phyloP scores from a whole-genome alignment of 768 basidiomycete species.

The Termitomyces eurrhizus region DNA sequence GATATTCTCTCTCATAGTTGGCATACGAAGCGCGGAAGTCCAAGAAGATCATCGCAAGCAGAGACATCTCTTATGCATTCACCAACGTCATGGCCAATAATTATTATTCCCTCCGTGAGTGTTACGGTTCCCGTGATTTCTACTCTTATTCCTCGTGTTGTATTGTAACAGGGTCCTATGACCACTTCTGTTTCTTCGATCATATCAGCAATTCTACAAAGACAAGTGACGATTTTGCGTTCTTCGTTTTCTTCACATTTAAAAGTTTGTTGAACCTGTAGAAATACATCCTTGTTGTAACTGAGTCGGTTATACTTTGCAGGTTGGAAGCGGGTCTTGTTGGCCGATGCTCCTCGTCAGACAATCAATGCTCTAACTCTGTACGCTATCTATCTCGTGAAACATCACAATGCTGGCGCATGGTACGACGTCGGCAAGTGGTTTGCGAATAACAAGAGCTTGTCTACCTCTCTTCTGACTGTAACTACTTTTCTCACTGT shows the following conservation, averaged over 20 bases:
- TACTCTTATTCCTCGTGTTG: slow-evolving; percentile 9
- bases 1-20: slow-evolving; percentile 41
- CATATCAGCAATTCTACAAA: slow-evolving; percentile 96
- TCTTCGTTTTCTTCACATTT: slow-evolving; percentile 99
- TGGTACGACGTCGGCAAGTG: slow-evolving; percentile 78
- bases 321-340: slow-evolving; percentile 85
- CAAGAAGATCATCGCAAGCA: slow-evolving; percentile 89
- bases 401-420: slow-evolving; percentile 33
- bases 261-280: slow-evolving; percentile 63
- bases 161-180: slow-evolving; percentile 69
- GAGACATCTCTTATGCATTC: slow-evolving; percentile 97
- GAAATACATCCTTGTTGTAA: neutral
- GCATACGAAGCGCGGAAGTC: slow-evolving; percentile 91
- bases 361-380: slow-evolving; percentile 97
- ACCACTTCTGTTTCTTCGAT: slow-evolving; percentile 97
- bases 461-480: slow-evolving; percentile 80
- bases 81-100: slow-evolving; percentile 97
- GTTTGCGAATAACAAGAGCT: slow-evolving; percentile 62
- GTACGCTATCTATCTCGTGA: slow-evolving; percentile 73
- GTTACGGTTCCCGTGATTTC: neutral
- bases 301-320: neutral
- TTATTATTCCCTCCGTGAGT: slow-evolving; percentile 91
- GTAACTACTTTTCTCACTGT: slow-evolving; percentile 91
- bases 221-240: slow-evolving; percentile 95
- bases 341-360: slow-evolving; percentile 97